These are phyloP conservation scores for Vaccinium darrowii DNA, from an alignment of 148 eudicot species.

Conservation along the genomic window DNA sequence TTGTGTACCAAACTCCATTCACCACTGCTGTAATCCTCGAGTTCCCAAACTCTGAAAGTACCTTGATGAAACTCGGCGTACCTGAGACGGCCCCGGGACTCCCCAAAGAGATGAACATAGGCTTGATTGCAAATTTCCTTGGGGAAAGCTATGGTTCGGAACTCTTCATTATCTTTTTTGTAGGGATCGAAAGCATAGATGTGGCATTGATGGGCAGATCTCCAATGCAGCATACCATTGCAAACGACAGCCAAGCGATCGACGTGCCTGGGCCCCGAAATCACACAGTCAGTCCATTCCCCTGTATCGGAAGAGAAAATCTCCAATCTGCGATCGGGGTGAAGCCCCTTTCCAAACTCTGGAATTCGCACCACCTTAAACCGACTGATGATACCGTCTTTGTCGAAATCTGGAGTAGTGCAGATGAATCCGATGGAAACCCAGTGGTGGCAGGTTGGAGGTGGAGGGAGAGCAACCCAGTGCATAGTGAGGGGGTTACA, in stretches of 20 bases:
- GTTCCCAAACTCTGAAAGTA: too few relatives aligned
- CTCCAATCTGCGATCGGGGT: neutral
- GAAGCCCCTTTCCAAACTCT: neutral
- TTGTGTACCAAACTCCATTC: too few relatives aligned
- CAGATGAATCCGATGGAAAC: too few relatives aligned
- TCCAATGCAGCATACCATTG: neutral
- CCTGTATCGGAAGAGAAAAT: neutral
- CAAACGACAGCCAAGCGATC: neutral
- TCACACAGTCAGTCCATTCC: neutral
- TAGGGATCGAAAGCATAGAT: too few relatives aligned
- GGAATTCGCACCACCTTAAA: neutral
- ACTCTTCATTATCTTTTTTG: too few relatives aligned
- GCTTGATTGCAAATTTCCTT: too few relatives aligned
- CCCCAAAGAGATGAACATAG: too few relatives aligned
- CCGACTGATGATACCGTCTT: neutral
- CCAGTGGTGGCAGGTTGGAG: neutral
- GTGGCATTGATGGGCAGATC: too few relatives aligned
- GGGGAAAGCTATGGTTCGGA: too few relatives aligned
- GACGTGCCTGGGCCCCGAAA: neutral
- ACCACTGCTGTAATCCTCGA: too few relatives aligned
- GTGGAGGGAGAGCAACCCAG: neutral
- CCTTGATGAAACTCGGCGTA: too few relatives aligned
- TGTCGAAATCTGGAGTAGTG: neutral
- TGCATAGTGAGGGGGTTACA: neutral
- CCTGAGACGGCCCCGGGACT: too few relatives aligned